Conservation (phyloP, 331 rosid species). For the Rosa hybrid region DNA sequence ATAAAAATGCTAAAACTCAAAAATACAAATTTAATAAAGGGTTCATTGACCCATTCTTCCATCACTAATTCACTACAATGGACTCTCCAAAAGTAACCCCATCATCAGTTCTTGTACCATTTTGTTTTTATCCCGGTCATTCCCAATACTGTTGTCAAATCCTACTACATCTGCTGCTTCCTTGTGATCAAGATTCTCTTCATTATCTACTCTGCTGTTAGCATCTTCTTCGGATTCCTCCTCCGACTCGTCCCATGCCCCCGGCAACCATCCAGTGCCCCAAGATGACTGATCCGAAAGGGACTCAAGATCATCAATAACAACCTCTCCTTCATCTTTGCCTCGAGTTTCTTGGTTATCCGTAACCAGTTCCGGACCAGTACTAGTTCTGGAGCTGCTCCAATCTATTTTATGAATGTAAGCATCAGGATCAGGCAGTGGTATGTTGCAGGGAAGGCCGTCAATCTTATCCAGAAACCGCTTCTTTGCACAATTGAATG, state of each 20-base stretch:
- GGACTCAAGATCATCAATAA: slow-evolving; percentile 37
- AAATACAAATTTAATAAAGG: not conserved
- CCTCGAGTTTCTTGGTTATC: slow-evolving; percentile 25
- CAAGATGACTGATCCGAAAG: slow-evolving; percentile 38
- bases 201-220: not conserved
- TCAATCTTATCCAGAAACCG: slow-evolving; percentile 63
- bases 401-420: slow-evolving; percentile 65
- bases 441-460: slow-evolving; percentile 40
- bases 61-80: not conserved
- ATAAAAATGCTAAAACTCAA: no score
- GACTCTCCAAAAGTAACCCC: not conserved
- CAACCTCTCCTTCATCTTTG: slow-evolving; percentile 17
- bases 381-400: slow-evolving; percentile 30
- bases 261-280: slow-evolving; percentile 57
- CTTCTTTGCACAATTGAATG: slow-evolving; percentile 67
- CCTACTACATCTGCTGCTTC: not conserved
- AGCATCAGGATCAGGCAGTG: slow-evolving; percentile 65
- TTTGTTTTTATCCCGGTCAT: not conserved
- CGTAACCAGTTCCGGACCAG: slow-evolving; percentile 52
- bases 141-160: not conserved
- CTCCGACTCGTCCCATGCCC: slow-evolving; percentile 22
- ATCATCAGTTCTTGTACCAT: not conserved
- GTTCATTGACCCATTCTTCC: not conserved
- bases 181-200: not conserved
- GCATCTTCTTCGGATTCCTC: slow-evolving; percentile 29